A percentile compares a stretch with the other conserved stretches of the same genome.
These are phyloP conservation scores for Pythium pyrilobum DNA, from an alignment of 352 stramenopile species.

Conservation along the genomic window DNA sequence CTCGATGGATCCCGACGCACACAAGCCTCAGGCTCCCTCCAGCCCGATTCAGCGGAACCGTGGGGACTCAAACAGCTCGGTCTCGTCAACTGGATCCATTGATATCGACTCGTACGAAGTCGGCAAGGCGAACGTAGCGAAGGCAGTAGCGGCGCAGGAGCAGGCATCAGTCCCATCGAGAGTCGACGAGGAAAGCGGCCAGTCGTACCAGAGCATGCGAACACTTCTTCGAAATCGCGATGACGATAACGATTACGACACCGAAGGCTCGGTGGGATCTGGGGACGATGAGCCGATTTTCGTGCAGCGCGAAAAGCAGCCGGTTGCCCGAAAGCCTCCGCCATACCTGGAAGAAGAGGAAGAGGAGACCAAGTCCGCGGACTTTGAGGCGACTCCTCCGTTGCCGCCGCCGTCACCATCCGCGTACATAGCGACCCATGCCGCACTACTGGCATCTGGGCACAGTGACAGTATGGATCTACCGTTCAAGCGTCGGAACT, in stretches of 20 bases:
- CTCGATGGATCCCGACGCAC: background rate
- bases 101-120: conserved; percentile 64
- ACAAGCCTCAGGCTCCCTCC: background rate
- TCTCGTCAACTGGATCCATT: conserved; percentile 62
- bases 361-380: conserved; percentile 53
- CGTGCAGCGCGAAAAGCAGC: background rate
- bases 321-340: background rate
- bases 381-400: conserved; percentile 38
- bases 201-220: background rate
- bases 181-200: background rate
- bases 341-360: conserved; percentile 25
- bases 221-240: background rate
- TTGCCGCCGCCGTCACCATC: conserved; percentile 41
- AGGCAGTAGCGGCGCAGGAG: background rate
- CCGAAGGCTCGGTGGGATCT: conserved; percentile 20
- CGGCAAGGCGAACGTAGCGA: conserved; percentile 1
- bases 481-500: conserved; percentile 32
- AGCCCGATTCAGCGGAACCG: conserved; percentile 13
- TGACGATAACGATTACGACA: conserved; percentile 13
- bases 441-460: conserved; percentile 22
- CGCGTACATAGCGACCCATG: conserved; percentile 26
- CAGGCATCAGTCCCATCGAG: background rate
- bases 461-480: conserved; percentile 25
- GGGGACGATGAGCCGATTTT: conserved; percentile 16
- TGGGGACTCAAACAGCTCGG: conserved; percentile 46